These are phyloP conservation scores for Hypoxylon lenormandii DNA, from an alignment of 495 filamentous ascomycete genomes.

Conservation along the genomic window DNA sequence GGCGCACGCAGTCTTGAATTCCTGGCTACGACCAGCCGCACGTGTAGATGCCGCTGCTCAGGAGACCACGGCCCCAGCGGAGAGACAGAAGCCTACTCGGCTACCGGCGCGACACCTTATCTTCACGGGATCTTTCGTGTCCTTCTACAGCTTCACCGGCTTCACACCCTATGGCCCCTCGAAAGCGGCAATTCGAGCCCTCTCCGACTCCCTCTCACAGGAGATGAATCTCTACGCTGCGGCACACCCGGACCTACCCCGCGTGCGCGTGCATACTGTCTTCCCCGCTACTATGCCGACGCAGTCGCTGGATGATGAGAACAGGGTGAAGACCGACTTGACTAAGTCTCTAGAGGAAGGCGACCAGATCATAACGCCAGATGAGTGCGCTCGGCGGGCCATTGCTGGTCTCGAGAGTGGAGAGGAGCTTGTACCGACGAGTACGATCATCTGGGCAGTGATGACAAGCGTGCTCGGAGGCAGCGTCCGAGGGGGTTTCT, in stretches of 20 bases:
- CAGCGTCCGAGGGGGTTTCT: slow-evolving; percentile 67
- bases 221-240: slow-evolving; percentile 81
- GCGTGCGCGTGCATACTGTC: slow-evolving; percentile 78
- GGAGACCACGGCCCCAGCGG: no score
- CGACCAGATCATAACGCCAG: slow-evolving; percentile 75
- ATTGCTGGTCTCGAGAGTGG: slow-evolving; percentile 73
- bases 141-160: slow-evolving; percentile 77
- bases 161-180: slow-evolving; percentile 80
- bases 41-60: no score
- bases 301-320: slow-evolving; percentile 76
- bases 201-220: slow-evolving; percentile 79
- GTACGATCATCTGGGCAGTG: slow-evolving; percentile 58
- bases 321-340: slow-evolving; percentile 76
- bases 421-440: slow-evolving; percentile 26
- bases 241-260: slow-evolving; percentile 50
- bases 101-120: slow-evolving; percentile 71
- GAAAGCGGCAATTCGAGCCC: slow-evolving; percentile 80
- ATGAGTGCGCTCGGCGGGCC: slow-evolving; percentile 73
- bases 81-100: no score
- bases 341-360: slow-evolving; percentile 79
- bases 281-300: slow-evolving; percentile 81
- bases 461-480: slow-evolving; percentile 74
- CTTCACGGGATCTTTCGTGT: slow-evolving; percentile 78
- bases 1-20: slow-evolving; percentile 70
- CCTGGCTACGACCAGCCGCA: slow-evolving; percentile 61